Conservation (phyloP, 2,329 filamentous ascomycete species). For the Microsporum ferrugineum region DNA sequence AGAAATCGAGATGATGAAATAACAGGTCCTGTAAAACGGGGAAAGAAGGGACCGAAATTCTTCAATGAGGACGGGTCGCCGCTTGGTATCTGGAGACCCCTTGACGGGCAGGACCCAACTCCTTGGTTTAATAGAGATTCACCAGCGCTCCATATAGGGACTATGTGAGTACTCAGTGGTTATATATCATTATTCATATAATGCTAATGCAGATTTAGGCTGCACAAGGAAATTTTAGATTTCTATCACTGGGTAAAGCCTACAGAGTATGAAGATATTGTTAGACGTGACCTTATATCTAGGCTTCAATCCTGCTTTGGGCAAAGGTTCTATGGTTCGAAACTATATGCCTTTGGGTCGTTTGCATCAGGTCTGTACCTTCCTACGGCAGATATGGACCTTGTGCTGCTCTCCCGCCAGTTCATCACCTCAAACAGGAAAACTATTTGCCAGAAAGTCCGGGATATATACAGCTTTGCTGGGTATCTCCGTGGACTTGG, state of each 20-base stretch:
- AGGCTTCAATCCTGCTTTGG: slow-evolving; percentile 54
- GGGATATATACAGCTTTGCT: slow-evolving; percentile 51
- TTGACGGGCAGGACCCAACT: slow-evolving; percentile 32
- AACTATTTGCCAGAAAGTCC: slow-evolving; percentile 42
- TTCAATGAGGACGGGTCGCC: slow-evolving; percentile 40
- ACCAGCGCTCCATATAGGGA: slow-evolving; percentile 22
- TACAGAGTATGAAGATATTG: slow-evolving; percentile 59
- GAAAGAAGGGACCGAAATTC: slow-evolving; percentile 43
- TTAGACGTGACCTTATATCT: slow-evolving; percentile 61
- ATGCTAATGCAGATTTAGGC: slow-evolving; percentile 35
- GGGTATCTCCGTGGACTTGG: slow-evolving; percentile 45
- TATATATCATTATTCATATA: not conserved
- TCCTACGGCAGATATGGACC: slow-evolving; percentile 81
- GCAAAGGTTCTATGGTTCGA: slow-evolving; percentile 47
- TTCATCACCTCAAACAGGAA: slow-evolving; percentile 46
- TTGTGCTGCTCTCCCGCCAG: slow-evolving; percentile 60
- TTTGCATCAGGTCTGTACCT: slow-evolving; percentile 75
- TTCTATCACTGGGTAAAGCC: slow-evolving; percentile 82
- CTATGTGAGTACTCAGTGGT: slow-evolving; percentile 21
- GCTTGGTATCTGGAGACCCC: slow-evolving; percentile 42
- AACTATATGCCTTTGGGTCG: slow-evolving; percentile 75
- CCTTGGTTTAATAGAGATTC: slow-evolving; percentile 49
- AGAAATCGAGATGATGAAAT: slow-evolving; percentile 61
- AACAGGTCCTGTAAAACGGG: slow-evolving; percentile 35
- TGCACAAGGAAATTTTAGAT: slow-evolving; percentile 82